Conservation (phyloP, 495 filamentous ascomycete species). For the Melanomma pulvis-pyrius region DNA sequence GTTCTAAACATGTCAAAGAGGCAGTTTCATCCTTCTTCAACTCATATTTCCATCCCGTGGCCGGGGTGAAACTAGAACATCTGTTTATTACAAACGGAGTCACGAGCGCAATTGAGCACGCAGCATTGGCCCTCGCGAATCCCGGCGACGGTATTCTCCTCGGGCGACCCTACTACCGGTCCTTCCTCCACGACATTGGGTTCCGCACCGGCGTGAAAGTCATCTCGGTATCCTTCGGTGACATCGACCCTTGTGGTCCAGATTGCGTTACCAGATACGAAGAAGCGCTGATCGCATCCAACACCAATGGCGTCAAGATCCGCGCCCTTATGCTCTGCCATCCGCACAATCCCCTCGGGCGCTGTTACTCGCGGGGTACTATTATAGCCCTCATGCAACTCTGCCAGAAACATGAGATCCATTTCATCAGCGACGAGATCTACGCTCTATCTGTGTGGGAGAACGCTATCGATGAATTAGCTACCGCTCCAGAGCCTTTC, state of each 20-base stretch:
- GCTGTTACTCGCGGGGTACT: conserved; percentile 56
- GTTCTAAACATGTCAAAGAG: conserved; percentile 18
- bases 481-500: conserved; percentile 42
- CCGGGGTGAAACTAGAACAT: not conserved
- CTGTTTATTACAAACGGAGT: not conserved
- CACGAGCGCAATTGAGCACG: not conserved
- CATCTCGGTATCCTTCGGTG: conserved; percentile 28
- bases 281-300: conserved; percentile 15
- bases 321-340: conserved; percentile 56
- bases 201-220: conserved; percentile 12
- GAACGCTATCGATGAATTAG: conserved; percentile 7
- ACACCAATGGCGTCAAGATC: conserved; percentile 24
- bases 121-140: not conserved
- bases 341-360: conserved; percentile 64
- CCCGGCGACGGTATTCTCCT: conserved; percentile 35
- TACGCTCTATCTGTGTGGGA: conserved; percentile 57
- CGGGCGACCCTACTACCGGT: conserved; percentile 33
- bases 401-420: conserved; percentile 58
- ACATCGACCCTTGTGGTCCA: not conserved
- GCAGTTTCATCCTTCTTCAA: conserved; percentile 27
- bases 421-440: conserved; percentile 66
- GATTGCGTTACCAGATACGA: conserved; percentile 28
- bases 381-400: conserved; percentile 53
- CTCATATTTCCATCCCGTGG: not conserved
- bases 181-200: conserved; percentile 33